phyloP scores from a whole-genome alignment of 495 filamentous ascomycete genomes.

The Parathielavia appendiculata region DNA sequence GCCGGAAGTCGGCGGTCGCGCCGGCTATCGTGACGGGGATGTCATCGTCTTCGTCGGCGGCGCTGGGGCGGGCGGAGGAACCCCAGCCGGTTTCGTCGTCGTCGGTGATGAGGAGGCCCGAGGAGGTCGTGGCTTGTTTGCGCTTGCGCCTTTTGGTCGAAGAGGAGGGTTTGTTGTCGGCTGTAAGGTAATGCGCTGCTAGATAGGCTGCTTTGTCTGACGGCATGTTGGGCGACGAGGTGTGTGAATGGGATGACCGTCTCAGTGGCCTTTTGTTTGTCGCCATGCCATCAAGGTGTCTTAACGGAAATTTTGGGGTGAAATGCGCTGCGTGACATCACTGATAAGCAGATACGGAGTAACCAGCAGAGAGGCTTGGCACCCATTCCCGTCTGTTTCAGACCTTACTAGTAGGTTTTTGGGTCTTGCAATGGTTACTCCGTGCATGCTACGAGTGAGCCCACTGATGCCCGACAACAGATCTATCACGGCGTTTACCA shows the following conservation, averaged over 20 bases:
- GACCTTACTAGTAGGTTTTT: too few species aligned
- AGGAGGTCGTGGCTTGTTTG: slow-evolving; percentile 56
- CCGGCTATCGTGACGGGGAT: slow-evolving; percentile 47
- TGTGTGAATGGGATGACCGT: neutral
- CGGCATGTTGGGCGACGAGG: slow-evolving; percentile 38
- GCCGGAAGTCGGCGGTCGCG: slow-evolving; percentile 65
- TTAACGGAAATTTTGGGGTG: neutral
- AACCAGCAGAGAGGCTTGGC: too few species aligned
- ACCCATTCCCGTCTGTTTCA: too few species aligned
- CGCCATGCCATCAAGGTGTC: slow-evolving; percentile 18
- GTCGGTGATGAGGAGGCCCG: slow-evolving; percentile 82
- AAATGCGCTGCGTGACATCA: neutral
- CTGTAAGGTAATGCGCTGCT: slow-evolving; percentile 83
- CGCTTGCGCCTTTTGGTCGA: slow-evolving; percentile 75
- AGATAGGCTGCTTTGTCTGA: slow-evolving; percentile 79
- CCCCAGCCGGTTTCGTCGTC: slow-evolving; percentile 76
- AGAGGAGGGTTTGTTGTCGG: slow-evolving; percentile 59
- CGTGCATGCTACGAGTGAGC: too few species aligned
- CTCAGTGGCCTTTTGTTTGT: neutral
- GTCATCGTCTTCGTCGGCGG: slow-evolving; percentile 35
- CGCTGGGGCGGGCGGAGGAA: slow-evolving; percentile 40
- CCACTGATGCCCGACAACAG: too few species aligned
- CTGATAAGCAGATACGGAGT: too few species aligned
- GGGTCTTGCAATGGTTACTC: too few species aligned
- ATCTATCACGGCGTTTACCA: neutral